Evolutionary conservation across 768 basidiomycete species (phyloP), one percentile per base, ranked within the genome.

Genomic region (Cytidiella melzeri): DNA sequence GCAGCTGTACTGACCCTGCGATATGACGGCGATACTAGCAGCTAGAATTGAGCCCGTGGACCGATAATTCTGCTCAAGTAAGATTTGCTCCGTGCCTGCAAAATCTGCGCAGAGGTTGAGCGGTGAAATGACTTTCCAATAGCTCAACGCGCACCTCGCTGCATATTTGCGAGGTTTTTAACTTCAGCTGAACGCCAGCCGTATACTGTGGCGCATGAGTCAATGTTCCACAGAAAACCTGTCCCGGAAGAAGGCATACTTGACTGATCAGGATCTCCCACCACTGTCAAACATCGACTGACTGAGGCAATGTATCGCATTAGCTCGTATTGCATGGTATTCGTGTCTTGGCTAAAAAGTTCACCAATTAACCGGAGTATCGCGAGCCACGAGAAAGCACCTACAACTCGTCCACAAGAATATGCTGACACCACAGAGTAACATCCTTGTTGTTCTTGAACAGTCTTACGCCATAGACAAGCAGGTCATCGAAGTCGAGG

Each of bases 261-360:
- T 0, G 88, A 90, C 61, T 94, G 92, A 63, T 94, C 92, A 0
- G 92, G 92, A 67, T 94, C 92, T 0, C 92, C 92, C 2, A 94
- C 90, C 36, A 93, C 77, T 3, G 84, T 90, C 23, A 92, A 71
- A 53, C 81, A 79, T 24, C 71, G 66, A 27, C 68, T 66, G 3
- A 65, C 58, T 11, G 69, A 58, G 0, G 82, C 86, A 45, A 94
- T 78, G 3, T 73, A 68, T 52, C 70, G 73, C 83, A 92, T 85
- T 20, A 93, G 76, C 50, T 84, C 74, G 63, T 92, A 93, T 62
- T 93, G 91, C 18, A 81, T 80, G 3, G 69, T 75, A 56, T 92
- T 92, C 1, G 89, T 92, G 63, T 93, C 90, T 66, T 91, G 80
- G 50, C 81, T 83, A 34, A 15, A 15, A 34, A 34, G 37, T 27